A percentile compares a stretch with the other conserved stretches of the same genome.
Conservation (phyloP, 441 rosid species). For the Adansonia grandidieri region DNA sequence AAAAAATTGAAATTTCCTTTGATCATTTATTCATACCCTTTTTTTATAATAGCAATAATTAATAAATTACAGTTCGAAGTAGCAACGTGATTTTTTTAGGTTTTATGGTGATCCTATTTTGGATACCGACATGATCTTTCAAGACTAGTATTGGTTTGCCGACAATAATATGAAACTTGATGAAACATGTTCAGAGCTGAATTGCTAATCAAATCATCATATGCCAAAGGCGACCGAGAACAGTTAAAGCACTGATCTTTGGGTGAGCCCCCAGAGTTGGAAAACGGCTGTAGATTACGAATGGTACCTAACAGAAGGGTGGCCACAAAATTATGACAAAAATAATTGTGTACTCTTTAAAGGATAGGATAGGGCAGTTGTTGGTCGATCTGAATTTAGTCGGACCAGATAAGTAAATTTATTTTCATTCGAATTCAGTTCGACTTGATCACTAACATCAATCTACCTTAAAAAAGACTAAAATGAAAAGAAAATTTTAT, state of each 20-base stretch:
- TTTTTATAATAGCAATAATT: neutral
- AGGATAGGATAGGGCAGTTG: too few species aligned
- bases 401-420: too few species aligned
- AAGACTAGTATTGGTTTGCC: neutral
- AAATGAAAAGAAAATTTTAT: neutral
- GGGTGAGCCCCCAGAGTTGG: neutral
- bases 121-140: neutral
- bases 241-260: neutral
- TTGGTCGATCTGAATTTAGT: too few species aligned
- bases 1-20: too few species aligned
- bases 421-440: too few species aligned
- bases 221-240: neutral
- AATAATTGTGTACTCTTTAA: neutral
- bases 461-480: too few species aligned
- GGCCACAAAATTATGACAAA: neutral
- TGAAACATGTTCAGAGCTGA: neutral
- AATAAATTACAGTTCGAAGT: neutral
- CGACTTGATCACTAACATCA: too few species aligned
- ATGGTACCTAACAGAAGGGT: neutral
- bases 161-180: neutral
- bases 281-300: neutral
- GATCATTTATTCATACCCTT: too few species aligned
- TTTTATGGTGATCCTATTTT: neutral
- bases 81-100: neutral
- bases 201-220: neutral